phyloP scores from a whole-genome alignment of 164 flowering plant genomes.

The Berberis thunbergii region DNA sequence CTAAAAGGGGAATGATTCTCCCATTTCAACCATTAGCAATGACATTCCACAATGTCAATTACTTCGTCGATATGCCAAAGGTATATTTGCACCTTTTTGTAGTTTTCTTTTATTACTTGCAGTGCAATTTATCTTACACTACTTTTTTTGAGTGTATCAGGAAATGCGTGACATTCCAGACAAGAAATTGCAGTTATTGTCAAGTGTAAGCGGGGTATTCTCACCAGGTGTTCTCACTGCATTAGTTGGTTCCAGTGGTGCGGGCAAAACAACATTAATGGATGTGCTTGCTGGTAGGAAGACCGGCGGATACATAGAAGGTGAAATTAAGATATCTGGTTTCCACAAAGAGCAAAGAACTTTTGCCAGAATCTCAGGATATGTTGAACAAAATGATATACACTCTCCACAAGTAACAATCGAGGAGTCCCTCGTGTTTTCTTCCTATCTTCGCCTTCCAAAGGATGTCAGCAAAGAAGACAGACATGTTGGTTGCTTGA shows the following conservation, averaged over 20 bases:
- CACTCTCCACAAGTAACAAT: conserved; percentile 95
- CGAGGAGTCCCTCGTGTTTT: conserved; percentile 75
- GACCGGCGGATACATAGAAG: conserved; percentile 94
- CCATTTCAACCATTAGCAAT: conserved; percentile 77
- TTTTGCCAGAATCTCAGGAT: conserved; percentile 95
- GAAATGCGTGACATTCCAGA: conserved; percentile 77
- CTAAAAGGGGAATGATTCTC: conserved; percentile 78
- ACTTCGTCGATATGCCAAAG: conserved; percentile 90
- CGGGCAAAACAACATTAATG: conserved; percentile 95
- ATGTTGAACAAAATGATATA: conserved; percentile 91
- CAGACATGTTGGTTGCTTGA: conserved; percentile 31
- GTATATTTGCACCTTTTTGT: conserved; percentile 20
- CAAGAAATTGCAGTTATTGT: conserved; percentile 66
- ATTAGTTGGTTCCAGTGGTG: conserved; percentile 93
- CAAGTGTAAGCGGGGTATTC: conserved; percentile 75
- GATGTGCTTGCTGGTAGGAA: conserved; percentile 98
- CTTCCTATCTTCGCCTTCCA: conserved; percentile 74
- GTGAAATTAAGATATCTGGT: conserved; percentile 84
- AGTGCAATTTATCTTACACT: not conserved
- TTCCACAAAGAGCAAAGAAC: conserved; percentile 75
- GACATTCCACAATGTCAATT: conserved; percentile 80
- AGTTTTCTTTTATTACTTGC: not conserved
- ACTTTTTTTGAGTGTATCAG: conserved; percentile 22
- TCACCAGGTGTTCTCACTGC: conserved; percentile 97
- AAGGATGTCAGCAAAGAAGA: conserved; percentile 53